Percentiles rank a stretch among this genome's conserved stretches.
These are phyloP conservation scores for Fistulifera solaris DNA, from an alignment of 108 stramenopile species.

Conservation along the genomic window DNA sequence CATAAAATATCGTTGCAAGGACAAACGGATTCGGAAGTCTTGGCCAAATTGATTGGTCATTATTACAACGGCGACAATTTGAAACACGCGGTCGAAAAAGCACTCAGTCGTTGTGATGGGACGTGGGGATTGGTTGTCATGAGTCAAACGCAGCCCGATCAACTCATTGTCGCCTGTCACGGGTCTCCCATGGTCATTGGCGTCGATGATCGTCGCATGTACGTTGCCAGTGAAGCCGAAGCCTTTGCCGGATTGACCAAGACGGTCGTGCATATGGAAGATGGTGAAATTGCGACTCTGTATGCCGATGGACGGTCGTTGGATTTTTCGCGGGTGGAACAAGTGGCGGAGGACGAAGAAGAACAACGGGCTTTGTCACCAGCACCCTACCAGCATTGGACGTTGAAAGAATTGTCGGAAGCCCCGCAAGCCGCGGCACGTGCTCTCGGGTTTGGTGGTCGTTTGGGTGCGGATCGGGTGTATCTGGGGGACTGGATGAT, in stretches of 20 bases:
- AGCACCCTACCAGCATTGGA: slow-evolving; percentile 94
- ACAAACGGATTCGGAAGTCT: slow-evolving; percentile 99
- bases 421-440: slow-evolving; percentile 95
- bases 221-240: slow-evolving; percentile 93
- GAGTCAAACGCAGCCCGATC: slow-evolving; percentile 73
- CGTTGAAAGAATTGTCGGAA: slow-evolving; percentile 81
- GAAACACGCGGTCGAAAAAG: slow-evolving; percentile 80
- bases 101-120: slow-evolving; percentile 84
- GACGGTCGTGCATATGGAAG: slow-evolving; percentile 95
- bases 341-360: slow-evolving; percentile 79
- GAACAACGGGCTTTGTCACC: slow-evolving; percentile 76
- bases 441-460: slow-evolving; percentile 84
- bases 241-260: slow-evolving; percentile 98
- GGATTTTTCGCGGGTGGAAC: slow-evolving; percentile 82
- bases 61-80: slow-evolving; percentile 38
- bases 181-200: slow-evolving; percentile 98
- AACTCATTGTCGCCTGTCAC: slow-evolving; percentile 93
- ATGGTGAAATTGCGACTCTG: slow-evolving; percentile 93
- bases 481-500: slow-evolving; percentile 84
- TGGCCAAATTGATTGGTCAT: slow-evolving; percentile 92
- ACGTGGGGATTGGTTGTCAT: slow-evolving; percentile 90
- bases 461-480: slow-evolving; percentile 57
- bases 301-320: slow-evolving; percentile 85
- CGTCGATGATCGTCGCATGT: slow-evolving; percentile 82
- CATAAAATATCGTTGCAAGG: slow-evolving; percentile 78